Evolutionary conservation across 805 yeast genomes (phyloP), one percentile per base, ranked within the genome.

Genomic region (Priceomyces medius): DNA sequence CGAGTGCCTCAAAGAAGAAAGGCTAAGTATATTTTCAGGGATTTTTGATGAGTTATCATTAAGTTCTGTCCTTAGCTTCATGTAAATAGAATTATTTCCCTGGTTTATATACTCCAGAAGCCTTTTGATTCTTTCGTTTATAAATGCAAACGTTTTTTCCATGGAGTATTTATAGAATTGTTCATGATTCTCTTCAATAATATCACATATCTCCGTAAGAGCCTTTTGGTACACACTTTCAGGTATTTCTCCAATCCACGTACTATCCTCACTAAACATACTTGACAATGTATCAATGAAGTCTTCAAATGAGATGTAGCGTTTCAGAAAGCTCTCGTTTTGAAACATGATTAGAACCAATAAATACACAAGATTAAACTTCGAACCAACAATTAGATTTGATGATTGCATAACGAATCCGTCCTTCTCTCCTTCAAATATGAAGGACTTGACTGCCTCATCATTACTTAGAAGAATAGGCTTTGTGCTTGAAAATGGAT

Each of bases 231-330:
- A 46, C 5, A 49, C 9, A 3, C 44, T 44, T 35, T 61, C 57
- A 3, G 63, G 59, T 1, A 54, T 31, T 5, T 56, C 54, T 6
- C 59, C 45, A 5, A 68, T 47, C 50, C 60, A 53, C 16, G 61
- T 65, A 16, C 58, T 63, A 13, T 47, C 57, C 45, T 52, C 65
- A 27, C 57, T 57, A 42, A 51, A 61, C 21, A 53, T 50, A 38
- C 47, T 48, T 35, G 55, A 53, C 21, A 70, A 44, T 13, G 51
- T 45, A 47, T 74, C 80, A 6, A 60, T 51, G 3, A 77, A 47
- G 51, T 77, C 81, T 17, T 77, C 79, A 12, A 64, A 48, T 0
- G 73, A 56, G 43, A 68, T 43, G 48, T 61, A 57, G 33, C 76
- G 50, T 34, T 45, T 47, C 31, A 53, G 37, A 29, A 64, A 61